These are phyloP conservation scores for Hymenoscyphus fraxineus DNA, from an alignment of 2,329 filamentous ascomycete species.

Conservation along the genomic window DNA sequence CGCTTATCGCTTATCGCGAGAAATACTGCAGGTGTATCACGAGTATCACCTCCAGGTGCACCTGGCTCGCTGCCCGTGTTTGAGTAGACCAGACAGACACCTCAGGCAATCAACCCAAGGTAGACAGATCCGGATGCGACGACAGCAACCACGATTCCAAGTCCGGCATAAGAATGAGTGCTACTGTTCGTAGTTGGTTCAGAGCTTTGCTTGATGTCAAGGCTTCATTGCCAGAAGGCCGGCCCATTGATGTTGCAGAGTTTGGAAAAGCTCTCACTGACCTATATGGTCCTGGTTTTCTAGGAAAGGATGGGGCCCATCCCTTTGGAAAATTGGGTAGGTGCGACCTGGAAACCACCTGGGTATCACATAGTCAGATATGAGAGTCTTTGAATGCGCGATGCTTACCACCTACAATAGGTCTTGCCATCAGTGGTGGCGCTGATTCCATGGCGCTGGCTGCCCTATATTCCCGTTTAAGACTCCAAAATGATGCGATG, in stretches of 20 bases:
- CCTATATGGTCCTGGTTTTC: not conserved
- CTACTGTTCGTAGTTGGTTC: not conserved
- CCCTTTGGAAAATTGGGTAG: not conserved
- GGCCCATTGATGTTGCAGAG: not conserved
- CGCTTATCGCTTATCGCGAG: conserved; percentile 5
- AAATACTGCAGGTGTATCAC: no score
- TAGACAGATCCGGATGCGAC: not conserved
- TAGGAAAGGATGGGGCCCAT: not conserved
- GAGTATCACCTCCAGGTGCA: no score
- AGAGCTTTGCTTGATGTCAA: not conserved
- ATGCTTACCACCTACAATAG: conserved; percentile 38
- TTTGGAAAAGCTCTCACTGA: not conserved
- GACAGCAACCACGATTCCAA: not conserved
- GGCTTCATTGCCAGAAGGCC: not conserved
- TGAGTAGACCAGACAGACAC: no score
- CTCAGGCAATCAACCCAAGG: not conserved
- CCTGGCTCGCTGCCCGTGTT: no score
- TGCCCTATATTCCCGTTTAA: conserved; percentile 57
- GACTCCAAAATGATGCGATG: not conserved
- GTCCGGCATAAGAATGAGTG: not conserved
- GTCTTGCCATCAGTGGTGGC: conserved; percentile 83
- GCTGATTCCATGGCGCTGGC: conserved; percentile 98
- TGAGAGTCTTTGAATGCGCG: not conserved
- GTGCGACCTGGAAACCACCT: not conserved
- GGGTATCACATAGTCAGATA: not conserved